Conservation (phyloP, 2,329 filamentous ascomycete species). For the Epichloe scottii region DNA sequence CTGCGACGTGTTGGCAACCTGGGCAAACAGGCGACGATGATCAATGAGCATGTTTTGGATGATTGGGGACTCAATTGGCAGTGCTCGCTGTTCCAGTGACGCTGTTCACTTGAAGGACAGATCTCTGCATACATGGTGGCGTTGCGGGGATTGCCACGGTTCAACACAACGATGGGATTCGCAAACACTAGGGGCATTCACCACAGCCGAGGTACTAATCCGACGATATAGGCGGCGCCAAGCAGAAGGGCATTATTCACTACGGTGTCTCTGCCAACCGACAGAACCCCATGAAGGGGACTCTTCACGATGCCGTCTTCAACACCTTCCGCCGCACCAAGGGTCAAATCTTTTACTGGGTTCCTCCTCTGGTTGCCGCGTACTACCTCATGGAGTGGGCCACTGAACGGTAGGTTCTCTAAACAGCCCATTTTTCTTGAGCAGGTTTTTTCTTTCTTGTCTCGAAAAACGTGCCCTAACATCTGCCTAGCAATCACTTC, state of each 20-base stretch:
- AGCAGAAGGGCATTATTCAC: slow-evolving; percentile 51
- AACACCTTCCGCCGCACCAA: slow-evolving; percentile 85
- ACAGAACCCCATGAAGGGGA: slow-evolving; percentile 74
- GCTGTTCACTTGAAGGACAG: not conserved
- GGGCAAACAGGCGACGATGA: not conserved
- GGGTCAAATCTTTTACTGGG: slow-evolving; percentile 78
- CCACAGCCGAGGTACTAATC: not conserved
- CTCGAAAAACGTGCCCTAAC: not conserved
- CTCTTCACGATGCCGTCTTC: slow-evolving; percentile 75
- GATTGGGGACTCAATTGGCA: not conserved
- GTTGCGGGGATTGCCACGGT: not conserved
- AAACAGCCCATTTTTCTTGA: too few relatives aligned
- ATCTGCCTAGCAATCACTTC: slow-evolving; percentile 55
- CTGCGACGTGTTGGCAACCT: not conserved
- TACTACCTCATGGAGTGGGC: slow-evolving; percentile 89
- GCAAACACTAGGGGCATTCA: not conserved
- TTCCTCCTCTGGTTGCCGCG: slow-evolving; percentile 62
- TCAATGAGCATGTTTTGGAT: not conserved
- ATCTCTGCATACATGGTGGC: not conserved
- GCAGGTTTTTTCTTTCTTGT: not conserved
- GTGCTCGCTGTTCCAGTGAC: not conserved
- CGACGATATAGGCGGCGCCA: slow-evolving; percentile 34
- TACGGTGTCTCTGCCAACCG: slow-evolving; percentile 80
- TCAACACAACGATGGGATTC: not conserved
- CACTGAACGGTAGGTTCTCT: slow-evolving; percentile 59